These are phyloP conservation scores for Epichloe scottii DNA, from an alignment of 2,329 filamentous ascomycete species.

Conservation along the genomic window DNA sequence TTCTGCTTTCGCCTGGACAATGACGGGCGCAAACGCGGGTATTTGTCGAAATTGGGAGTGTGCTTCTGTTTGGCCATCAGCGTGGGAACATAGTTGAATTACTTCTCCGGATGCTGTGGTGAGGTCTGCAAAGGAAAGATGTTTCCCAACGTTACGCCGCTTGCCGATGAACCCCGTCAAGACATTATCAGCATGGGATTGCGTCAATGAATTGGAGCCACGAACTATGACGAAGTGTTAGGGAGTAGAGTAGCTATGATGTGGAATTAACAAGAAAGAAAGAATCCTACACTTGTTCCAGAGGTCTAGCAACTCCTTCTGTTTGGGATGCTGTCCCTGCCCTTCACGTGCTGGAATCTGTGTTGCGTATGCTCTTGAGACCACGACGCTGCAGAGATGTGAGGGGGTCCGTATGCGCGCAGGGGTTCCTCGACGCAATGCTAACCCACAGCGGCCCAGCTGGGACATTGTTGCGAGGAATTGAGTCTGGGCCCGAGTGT, in stretches of 20 bases:
- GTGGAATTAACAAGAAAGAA: too few species aligned
- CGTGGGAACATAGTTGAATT: constrained; percentile 33
- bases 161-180: constrained; percentile 56
- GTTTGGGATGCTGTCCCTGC: constrained; percentile 7
- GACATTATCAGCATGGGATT: constrained; percentile 8
- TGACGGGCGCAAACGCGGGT: constrained; percentile 39
- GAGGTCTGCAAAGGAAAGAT: constrained; percentile 56
- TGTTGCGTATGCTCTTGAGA: constrained; percentile 4
- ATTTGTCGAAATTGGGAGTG: constrained; percentile 33
- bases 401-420: background rate
- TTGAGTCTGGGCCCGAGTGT: background rate
- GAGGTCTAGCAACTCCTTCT: constrained; percentile 13
- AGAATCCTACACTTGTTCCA: constrained; percentile 20
- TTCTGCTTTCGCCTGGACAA: constrained; percentile 29
- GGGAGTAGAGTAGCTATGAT: background rate
- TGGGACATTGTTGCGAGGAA: constrained; percentile 13
- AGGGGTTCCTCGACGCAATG: constrained; percentile 9
- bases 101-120: constrained; percentile 26
- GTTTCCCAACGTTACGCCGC: constrained; percentile 53
- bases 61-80: constrained; percentile 21
- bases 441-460: constrained; percentile 12
- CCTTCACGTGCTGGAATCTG: background rate
- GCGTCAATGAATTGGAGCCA: constrained; percentile 12
- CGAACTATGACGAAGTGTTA: constrained; percentile 13
- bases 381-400: constrained; percentile 9